These are phyloP conservation scores for Leishmania braziliensis DNA, from an alignment of 208 protist genomes.

Conservation along the genomic window DNA sequence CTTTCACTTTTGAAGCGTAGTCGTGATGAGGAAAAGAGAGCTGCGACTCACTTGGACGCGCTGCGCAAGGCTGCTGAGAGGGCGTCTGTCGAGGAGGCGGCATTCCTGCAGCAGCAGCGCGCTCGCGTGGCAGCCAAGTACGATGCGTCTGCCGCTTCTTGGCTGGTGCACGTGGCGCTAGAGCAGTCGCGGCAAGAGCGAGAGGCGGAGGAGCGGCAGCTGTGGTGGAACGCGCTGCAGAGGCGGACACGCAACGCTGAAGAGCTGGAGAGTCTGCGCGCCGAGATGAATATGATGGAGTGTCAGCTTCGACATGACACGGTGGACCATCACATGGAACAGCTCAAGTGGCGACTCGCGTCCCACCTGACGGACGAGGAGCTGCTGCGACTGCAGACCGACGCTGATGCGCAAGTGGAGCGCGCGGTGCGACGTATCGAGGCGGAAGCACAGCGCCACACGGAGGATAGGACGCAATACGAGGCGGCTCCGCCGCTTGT, in stretches of 20 bases:
- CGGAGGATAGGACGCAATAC: conserved; percentile 1
- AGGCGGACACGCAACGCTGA: conserved; percentile 39
- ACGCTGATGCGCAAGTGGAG: conserved; percentile 48
- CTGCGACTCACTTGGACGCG: conserved; percentile 28
- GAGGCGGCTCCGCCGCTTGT: conserved; percentile 6
- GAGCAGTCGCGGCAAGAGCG: conserved; percentile 41
- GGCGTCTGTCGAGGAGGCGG: conserved; percentile 40
- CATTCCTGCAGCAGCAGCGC: conserved; percentile 61
- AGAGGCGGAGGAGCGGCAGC: conserved; percentile 43
- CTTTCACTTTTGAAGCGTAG: conserved; percentile 43
- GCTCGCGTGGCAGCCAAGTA: conserved; percentile 71
- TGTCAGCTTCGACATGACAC: conserved; percentile 42
- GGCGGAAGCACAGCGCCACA: conserved; percentile 2
- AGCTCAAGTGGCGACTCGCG: conserved; percentile 54
- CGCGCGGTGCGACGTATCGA: conserved; percentile 34
- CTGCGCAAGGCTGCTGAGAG: conserved; percentile 39
- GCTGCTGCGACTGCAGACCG: conserved; percentile 49
- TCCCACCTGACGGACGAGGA: conserved; percentile 58
- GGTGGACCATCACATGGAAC: conserved; percentile 54
- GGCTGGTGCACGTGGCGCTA: conserved; percentile 45
- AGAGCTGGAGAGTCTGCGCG: conserved; percentile 41
- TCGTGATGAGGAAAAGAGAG: conserved; percentile 26
- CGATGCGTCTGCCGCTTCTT: conserved; percentile 46
- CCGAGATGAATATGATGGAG: conserved; percentile 42
- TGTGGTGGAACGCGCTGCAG: conserved; percentile 42